These are phyloP conservation scores for Hypoxylon fragiforme DNA, from an alignment of 495 filamentous ascomycete genomes.

Conservation along the genomic window DNA sequence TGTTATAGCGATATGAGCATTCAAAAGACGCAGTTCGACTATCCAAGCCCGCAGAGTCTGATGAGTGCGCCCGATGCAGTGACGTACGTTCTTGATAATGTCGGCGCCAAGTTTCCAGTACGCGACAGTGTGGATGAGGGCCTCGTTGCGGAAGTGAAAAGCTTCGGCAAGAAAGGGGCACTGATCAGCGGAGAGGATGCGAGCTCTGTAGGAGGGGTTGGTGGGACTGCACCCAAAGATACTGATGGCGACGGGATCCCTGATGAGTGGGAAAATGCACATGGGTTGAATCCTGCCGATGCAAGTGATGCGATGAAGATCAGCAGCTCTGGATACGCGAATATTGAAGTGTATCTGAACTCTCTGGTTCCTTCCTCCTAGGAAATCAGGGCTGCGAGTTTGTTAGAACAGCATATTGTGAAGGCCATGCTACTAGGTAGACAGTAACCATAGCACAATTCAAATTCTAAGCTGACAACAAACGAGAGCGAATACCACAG, in stretches of 20 bases:
- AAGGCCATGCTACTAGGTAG: too few species aligned
- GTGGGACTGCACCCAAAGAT: slow-evolving; percentile 21
- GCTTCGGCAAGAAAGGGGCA: slow-evolving; percentile 33
- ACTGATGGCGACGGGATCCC: slow-evolving; percentile 35
- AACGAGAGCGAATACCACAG: slow-evolving; percentile 19
- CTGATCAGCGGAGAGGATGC: slow-evolving; percentile 39
- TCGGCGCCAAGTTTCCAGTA: slow-evolving; percentile 23
- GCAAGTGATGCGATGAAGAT: slow-evolving; percentile 34
- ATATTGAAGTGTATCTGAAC: slow-evolving; percentile 41
- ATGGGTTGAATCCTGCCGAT: slow-evolving; percentile 29
- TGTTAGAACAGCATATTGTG: too few species aligned
- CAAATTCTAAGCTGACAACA: slow-evolving; percentile 29
- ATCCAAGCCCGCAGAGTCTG: slow-evolving; percentile 20
- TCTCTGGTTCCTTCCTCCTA: slow-evolving; percentile 35
- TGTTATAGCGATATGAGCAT: slow-evolving; percentile 35
- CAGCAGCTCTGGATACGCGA: slow-evolving; percentile 35
- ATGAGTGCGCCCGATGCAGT: slow-evolving; percentile 27
- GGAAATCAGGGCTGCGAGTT: neutral
- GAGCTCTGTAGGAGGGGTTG: slow-evolving; percentile 4
- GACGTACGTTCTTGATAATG: slow-evolving; percentile 23
- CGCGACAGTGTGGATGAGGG: slow-evolving; percentile 30
- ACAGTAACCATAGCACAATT: too few species aligned
- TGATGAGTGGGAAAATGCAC: slow-evolving; percentile 40
- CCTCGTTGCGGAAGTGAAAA: slow-evolving; percentile 30
- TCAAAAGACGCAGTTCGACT: slow-evolving; percentile 16